A percentile compares a stretch with the other conserved stretches of the same genome.
Evolutionary conservation across 2,329 filamentous ascomycete genomes (phyloP).

Genomic region (Colletotrichum tabaci): DNA sequence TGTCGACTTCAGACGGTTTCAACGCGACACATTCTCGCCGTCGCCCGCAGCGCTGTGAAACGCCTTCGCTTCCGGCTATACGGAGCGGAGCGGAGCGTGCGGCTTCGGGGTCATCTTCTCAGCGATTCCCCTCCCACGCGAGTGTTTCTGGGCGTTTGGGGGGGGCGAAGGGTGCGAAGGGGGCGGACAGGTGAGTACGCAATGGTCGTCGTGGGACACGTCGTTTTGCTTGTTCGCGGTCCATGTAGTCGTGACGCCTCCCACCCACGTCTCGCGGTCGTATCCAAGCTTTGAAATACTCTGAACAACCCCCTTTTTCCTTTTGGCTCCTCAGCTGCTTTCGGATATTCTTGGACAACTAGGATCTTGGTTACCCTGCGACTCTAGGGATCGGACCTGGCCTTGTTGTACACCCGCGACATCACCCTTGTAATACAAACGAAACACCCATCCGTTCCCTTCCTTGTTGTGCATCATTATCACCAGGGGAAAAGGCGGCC

Average conservation of each 20-base stretch:
- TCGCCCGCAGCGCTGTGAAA: constrained; percentile 35
- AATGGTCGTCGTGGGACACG: constrained; percentile 4
- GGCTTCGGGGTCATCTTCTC: not conserved
- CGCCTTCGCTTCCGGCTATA: constrained; percentile 18
- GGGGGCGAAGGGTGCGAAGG: no score
- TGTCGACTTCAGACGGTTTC: constrained; percentile 38
- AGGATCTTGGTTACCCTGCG: constrained; percentile 4
- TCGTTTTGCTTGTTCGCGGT: not conserved
- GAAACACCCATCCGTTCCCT: not conserved
- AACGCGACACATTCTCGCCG: constrained; percentile 29
- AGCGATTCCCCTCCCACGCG: not conserved
- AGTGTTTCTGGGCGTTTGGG: not conserved
- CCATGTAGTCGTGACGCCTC: constrained; percentile 11
- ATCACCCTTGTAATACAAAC: not conserved
- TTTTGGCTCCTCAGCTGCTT: not conserved
- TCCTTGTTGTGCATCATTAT: not conserved
- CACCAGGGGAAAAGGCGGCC: not conserved
- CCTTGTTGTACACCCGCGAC: not conserved
- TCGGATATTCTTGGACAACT: not conserved
- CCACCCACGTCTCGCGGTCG: not conserved
- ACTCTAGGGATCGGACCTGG: constrained; percentile 15
- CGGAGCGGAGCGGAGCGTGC: constrained; percentile 24
- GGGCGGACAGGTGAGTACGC: constrained; percentile 2
- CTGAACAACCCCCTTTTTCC: not conserved
- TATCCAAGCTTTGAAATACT: constrained; percentile 38